Conservation (phyloP, 805 yeast genomes). For the Kluyveromyces starmeri region DNA sequence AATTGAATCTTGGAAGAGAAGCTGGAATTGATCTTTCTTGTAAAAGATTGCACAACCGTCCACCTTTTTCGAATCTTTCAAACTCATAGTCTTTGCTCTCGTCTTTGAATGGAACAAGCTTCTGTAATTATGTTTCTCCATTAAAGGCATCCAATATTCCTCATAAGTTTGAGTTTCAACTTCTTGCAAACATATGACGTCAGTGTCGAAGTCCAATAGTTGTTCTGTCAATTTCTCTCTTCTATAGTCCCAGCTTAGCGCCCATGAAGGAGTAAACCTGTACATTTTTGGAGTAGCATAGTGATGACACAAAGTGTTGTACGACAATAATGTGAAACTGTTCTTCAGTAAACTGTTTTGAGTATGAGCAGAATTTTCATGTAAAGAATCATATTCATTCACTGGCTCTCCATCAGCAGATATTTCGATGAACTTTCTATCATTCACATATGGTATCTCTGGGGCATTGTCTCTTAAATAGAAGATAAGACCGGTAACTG, state of each 20-base stretch:
- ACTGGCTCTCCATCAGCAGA: slow-evolving; percentile 66
- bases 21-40: slow-evolving; percentile 56
- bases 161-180: slow-evolving; percentile 83
- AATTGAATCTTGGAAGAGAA: slow-evolving; percentile 60
- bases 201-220: slow-evolving; percentile 54
- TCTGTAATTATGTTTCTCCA: slow-evolving; percentile 67
- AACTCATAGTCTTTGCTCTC: slow-evolving; percentile 83
- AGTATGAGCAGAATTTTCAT: slow-evolving; percentile 23
- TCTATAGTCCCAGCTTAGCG: slow-evolving; percentile 87
- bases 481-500: slow-evolving; percentile 74
- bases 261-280: slow-evolving; percentile 96
- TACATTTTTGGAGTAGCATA: slow-evolving; percentile 90
- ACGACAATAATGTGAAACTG: slow-evolving; percentile 69
- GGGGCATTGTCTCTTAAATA: slow-evolving; percentile 80
- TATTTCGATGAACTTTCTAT: slow-evolving; percentile 76
- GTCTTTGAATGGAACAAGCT: slow-evolving; percentile 82
- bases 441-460: slow-evolving; percentile 51
- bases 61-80: slow-evolving; percentile 74
- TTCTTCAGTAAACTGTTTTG: slow-evolving; percentile 23
- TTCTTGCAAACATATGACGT: slow-evolving; percentile 87
- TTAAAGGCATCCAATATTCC: slow-evolving; percentile 74
- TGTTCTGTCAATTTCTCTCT: slow-evolving; percentile 68
- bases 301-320: slow-evolving; percentile 90
- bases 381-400: slow-evolving; percentile 21
- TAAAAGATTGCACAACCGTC: slow-evolving; percentile 98